A percentile compares a stretch with the other conserved stretches of the same genome.
phyloP scores from a whole-genome alignment of 2,329 filamentous ascomycete genomes.

The Penicillium sp. region DNA sequence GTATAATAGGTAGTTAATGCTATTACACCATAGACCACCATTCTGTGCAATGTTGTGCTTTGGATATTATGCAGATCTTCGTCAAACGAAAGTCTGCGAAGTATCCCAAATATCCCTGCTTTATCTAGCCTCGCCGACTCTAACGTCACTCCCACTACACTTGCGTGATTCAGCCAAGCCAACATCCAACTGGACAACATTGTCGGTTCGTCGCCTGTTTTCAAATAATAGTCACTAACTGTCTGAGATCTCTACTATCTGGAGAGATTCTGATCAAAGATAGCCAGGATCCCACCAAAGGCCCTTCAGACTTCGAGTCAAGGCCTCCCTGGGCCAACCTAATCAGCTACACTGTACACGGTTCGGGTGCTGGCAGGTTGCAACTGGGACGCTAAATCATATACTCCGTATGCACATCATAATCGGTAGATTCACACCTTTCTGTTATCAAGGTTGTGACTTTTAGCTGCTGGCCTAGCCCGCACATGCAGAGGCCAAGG shows the following conservation, averaged over 20 bases:
- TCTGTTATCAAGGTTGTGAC: not conserved
- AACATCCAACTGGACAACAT: not conserved
- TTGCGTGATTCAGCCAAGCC: slow-evolving; percentile 27
- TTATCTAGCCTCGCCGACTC: not conserved
- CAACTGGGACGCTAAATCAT: slow-evolving; percentile 1
- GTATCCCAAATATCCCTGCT: not conserved
- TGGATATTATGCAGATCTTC: not conserved
- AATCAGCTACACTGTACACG: not conserved
- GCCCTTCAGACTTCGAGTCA: not conserved
- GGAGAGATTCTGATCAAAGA: not conserved
- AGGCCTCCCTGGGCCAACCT: not conserved
- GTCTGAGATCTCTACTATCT: not conserved
- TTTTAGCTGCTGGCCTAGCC: not conserved
- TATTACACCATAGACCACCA: not conserved
- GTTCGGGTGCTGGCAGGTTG: not conserved
- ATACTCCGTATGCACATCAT: not conserved
- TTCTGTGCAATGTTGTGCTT: not conserved
- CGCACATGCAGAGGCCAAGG: not conserved
- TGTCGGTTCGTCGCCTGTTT: not conserved
- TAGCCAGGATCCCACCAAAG: not conserved
- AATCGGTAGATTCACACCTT: not conserved
- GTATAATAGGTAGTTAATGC: not conserved
- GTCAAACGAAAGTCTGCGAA: not conserved
- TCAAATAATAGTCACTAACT: not conserved
- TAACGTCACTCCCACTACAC: slow-evolving; percentile 24